These are phyloP conservation scores for Fusarium pseudoanthophilum DNA, from an alignment of 2,329 filamentous ascomycete species.

Conservation along the genomic window DNA sequence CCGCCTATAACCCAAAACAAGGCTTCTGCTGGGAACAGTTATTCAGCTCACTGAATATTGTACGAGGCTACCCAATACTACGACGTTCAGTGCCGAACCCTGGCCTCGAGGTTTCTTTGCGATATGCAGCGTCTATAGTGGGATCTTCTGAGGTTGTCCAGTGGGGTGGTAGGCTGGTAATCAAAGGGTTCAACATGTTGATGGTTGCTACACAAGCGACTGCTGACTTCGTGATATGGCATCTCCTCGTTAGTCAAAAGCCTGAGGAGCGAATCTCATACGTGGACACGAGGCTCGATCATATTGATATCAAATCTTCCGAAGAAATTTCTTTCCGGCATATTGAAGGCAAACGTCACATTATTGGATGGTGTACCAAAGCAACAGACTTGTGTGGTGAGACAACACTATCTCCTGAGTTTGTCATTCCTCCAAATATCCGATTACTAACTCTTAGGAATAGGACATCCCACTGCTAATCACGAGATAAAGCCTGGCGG, in stretches of 20 bases:
- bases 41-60: background rate
- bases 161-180: constrained; percentile 1
- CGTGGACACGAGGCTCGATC: background rate
- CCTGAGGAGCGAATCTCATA: constrained; percentile 12
- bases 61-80: constrained; percentile 1
- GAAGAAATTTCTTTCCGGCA: background rate
- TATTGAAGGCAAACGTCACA: constrained; percentile 11
- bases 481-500: background rate
- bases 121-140: background rate
- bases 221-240: constrained; percentile 16
- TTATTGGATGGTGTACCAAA: constrained; percentile 23
- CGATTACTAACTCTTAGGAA: background rate
- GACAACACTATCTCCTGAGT: background rate
- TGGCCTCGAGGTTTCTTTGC: constrained; percentile 11
- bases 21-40: constrained; percentile 18
- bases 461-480: background rate
- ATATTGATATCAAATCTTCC: background rate
- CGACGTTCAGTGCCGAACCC: background rate
- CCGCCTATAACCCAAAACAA: no score
- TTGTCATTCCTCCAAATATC: fast-evolving
- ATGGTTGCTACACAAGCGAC: background rate
- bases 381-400: constrained; percentile 15
- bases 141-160: background rate
- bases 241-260: background rate
- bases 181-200: constrained; percentile 21